A percentile compares a stretch with the other conserved stretches of the same genome.
Conservation (phyloP, 176 grass and related monocot genomes). For the Triticum timopheevii region DNA sequence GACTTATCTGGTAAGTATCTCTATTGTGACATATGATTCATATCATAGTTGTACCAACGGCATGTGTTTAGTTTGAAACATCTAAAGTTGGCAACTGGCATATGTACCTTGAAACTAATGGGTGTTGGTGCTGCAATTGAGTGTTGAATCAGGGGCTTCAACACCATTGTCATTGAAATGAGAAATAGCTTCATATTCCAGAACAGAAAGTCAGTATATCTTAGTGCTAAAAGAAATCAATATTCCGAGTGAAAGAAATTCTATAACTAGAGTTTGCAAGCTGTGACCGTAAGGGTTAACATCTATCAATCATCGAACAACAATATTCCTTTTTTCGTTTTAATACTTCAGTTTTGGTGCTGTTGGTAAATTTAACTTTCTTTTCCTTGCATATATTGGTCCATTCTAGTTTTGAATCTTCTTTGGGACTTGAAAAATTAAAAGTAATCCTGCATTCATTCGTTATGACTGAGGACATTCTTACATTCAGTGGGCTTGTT, state of each 20-base stretch:
- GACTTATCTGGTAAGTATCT: slow-evolving; percentile 70
- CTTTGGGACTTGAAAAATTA: slow-evolving; percentile 6
- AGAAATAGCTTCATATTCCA: not conserved
- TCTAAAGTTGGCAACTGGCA: not conserved
- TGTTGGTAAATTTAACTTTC: not conserved
- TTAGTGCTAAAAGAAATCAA: not conserved
- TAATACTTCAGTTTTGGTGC: not conserved
- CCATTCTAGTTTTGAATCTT: not conserved
- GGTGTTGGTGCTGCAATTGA: not conserved
- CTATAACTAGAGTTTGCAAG: not conserved
- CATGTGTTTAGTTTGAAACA: not conserved
- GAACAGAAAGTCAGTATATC: not conserved
- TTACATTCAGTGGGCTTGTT: slow-evolving; percentile 8
- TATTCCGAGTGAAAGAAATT: not conserved
- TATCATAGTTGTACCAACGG: not conserved
- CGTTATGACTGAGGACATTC: slow-evolving; percentile 1
- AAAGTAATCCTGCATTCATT: not conserved
- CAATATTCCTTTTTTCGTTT: not conserved
- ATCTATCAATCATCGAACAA: not conserved
- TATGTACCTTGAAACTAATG: not conserved
- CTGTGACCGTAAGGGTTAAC: not conserved
- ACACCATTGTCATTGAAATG: not conserved
- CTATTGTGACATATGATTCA: slow-evolving; percentile 5
- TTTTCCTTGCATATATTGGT: not conserved
- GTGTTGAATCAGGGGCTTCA: slow-evolving; percentile 3